Evolutionary conservation across 2,329 filamentous ascomycete species (phyloP), one percentile per base, ranked within the genome.

Genomic region (Diaporthe caulivora): DNA sequence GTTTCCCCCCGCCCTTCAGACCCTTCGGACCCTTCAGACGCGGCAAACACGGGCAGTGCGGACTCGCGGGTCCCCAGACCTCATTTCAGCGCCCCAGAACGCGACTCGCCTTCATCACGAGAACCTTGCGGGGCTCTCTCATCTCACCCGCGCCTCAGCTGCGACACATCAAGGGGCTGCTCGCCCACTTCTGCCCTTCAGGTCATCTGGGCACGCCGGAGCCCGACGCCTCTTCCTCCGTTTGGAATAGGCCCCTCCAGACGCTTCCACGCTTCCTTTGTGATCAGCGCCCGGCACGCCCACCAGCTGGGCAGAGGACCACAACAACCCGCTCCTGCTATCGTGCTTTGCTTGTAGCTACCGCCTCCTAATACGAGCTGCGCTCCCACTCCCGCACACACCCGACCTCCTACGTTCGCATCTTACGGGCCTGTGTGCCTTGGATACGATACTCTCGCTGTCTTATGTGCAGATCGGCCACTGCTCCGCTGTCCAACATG

Each of bases 81-180:
- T 65, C 68, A 70, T 70, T 60, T 70, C 54, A 34, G 37, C 29
- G 54, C 68, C 68, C 68, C 68, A 70, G 68, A 58, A 70, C 55
- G 51, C 68, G 68, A 70, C 68, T 70, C 68, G 68, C 37, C 55
- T 60, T 29, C 42, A 51, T 65, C 60, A 65, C 60, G 60, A 65
- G 44, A 49, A 51, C 60, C 60, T 34, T 60, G 68, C 68, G 54
- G 67, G 68, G 68, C 68, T 47, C 68, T 70, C n/a, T 70, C 68
- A 60, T 70, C 42, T 44, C 37, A 58, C 24, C 29, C 54, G 49
- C 42, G 54, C 40, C 21, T 40, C 31, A 70, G 42, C 26, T 37
- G 42, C 54, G 42, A 60, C 68, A 49, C 34, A 40, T 34, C 34
- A 60, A 60, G 68, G 68, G 68, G 68, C 55, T 53, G 68, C 34